Base-by-base conservation (phyloP, 768 basidiomycete species). In the Rhodotorula taiwanensis region DNA sequence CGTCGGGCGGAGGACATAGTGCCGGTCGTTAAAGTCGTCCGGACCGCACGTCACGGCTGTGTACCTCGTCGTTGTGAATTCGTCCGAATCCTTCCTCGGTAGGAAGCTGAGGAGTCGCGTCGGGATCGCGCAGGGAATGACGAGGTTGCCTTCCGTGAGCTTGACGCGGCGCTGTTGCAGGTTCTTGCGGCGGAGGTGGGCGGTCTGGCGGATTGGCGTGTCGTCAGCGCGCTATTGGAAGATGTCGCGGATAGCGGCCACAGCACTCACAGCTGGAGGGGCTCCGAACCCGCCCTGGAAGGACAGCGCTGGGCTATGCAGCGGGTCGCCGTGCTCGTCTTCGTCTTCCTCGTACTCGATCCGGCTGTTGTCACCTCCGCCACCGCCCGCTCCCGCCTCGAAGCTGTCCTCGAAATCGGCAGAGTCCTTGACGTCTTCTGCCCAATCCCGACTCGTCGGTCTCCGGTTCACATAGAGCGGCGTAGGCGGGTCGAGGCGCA, bases 41-140 rank as follows among this genome's bases (percentile, higher is more conserved):
- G 93, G 92, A 73, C 92, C 90, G 74, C 91, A 90, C 15, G 91
- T 95, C 9, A 93, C 87, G 1, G 89, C 91, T 9, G 92, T 91
- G 67, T 80, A 80, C 39, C 87, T 80, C 28, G 84, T 83, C 73
- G 83, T 81, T 69, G 79, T 83, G 73, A 85, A 88, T 76, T 92
- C 88, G 49, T 83, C 79, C 70, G 86, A 82, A 60, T 86, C 83
- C 50, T 65, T 66, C n/a, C 50, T 81, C 76, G 71, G 87, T 76
- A 34, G 87, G 86, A 62, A 95, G 76, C 75, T 73, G 25, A 91
- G 83, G 44, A 97, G 79, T 71, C 86, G 86, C 5, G 88, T 84
- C 11, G 93, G 93, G 4, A 95, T 88, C 51, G 83, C 81, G 59
- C 92, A 78, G 68, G 92, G 85, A 21, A 92, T 79, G 21, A 94